Evolutionary conservation across 2,329 filamentous ascomycete genomes (phyloP).

Genomic region (Xylariaceae sp.): DNA sequence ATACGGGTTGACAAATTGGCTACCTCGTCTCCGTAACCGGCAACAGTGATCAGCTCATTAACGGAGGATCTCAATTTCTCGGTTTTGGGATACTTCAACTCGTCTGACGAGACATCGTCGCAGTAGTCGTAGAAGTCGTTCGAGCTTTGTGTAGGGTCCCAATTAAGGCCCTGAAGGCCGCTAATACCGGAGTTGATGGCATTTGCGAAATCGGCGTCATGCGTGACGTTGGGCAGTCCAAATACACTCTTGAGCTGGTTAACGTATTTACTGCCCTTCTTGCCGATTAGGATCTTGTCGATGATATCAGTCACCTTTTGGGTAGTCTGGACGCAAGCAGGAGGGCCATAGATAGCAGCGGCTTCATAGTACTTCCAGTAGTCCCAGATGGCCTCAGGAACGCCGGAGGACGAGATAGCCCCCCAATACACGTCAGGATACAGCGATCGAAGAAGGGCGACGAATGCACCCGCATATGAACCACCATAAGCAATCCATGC

Average conservation of each 20-base stretch:
- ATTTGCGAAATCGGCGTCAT: conserved; percentile 56
- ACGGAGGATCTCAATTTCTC: conserved; percentile 44
- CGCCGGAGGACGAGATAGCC: conserved; percentile 80
- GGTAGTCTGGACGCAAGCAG: conserved; percentile 68
- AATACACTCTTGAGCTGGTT: conserved; percentile 51
- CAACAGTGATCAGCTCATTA: conserved; percentile 47
- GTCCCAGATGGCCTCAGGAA: conserved; percentile 77
- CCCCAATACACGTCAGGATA: conserved; percentile 83
- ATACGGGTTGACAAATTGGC: conserved; percentile 49
- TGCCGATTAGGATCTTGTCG: conserved; percentile 56
- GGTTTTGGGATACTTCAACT: conserved; percentile 50
- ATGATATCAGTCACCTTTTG: conserved; percentile 61
- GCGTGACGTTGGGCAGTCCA: conserved; percentile 51
- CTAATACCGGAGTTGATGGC: conserved; percentile 49
- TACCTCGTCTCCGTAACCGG: conserved; percentile 48
- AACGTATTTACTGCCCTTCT: conserved; percentile 49
- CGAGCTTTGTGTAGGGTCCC: conserved; percentile 55
- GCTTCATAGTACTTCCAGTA: conserved; percentile 70
- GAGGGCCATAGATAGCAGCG: conserved; percentile 54
- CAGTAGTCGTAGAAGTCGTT: conserved; percentile 55
- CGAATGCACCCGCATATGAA: conserved; percentile 82
- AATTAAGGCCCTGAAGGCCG: conserved; percentile 56
- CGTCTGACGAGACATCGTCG: conserved; percentile 49
- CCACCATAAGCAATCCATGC: conserved; percentile 84
- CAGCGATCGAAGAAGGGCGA: conserved; percentile 74